Evolutionary conservation across 257 asterid species (phyloP).

Genomic region (Hygrophila difformis): DNA sequence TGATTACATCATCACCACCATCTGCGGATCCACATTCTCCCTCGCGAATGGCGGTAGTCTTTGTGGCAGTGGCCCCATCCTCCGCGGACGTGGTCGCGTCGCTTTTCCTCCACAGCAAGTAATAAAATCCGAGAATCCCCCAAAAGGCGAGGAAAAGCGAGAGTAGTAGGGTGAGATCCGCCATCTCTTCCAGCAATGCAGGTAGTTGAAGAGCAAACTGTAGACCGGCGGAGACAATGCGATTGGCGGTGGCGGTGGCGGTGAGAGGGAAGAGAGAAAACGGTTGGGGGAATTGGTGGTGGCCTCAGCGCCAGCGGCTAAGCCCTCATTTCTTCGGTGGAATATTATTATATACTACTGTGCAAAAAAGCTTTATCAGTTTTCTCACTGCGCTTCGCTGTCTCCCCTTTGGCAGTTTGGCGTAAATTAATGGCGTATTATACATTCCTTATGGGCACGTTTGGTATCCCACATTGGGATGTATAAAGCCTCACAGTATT

Average conservation of each 20-base stretch:
- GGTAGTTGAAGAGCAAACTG: neutral
- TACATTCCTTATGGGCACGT: too few relatives aligned
- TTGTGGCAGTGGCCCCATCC: neutral
- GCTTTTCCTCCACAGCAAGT: neutral
- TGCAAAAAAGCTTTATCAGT: too few relatives aligned
- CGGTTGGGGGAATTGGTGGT: too few relatives aligned
- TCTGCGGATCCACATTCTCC: neutral
- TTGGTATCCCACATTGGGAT: too few relatives aligned
- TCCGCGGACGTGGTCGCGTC: neutral
- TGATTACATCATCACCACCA: conserved; percentile 20
- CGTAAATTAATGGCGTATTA: too few relatives aligned
- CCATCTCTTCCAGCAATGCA: neutral
- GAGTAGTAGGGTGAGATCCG: neutral
- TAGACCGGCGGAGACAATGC: too few relatives aligned
- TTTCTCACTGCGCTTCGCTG: neutral
- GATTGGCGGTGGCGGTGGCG: too few relatives aligned
- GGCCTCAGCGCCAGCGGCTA: too few relatives aligned
- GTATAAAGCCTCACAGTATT: too few relatives aligned
- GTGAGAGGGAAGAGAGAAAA: too few relatives aligned
- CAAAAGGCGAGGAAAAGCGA: neutral
- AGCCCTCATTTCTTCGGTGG: too few relatives aligned
- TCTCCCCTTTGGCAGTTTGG: neutral
- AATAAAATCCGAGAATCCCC: neutral
- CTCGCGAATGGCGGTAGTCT: neutral
- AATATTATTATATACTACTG: too few relatives aligned